These are phyloP conservation scores for Hyparrhenia diplandra DNA, from an alignment of 176 grass and related monocot genomes.

Conservation along the genomic window DNA sequence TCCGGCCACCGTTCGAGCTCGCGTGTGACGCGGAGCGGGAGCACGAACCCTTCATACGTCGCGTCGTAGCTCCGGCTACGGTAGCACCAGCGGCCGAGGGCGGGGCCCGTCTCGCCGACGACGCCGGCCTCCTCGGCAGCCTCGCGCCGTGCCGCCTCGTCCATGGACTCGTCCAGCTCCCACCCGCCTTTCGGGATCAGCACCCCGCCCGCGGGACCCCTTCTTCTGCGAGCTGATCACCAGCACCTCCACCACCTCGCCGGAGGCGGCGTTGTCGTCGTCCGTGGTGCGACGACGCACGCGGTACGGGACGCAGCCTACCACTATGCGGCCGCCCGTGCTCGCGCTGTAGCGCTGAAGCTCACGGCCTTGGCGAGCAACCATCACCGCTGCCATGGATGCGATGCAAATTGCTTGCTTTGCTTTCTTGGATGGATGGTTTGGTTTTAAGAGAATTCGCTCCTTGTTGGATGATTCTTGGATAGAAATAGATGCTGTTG, in stretches of 20 bases:
- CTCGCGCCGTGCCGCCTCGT: slow-evolving; percentile 55
- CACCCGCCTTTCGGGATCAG: slow-evolving; percentile 77
- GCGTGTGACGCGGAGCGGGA: slow-evolving; percentile 52
- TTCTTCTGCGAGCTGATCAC: slow-evolving; percentile 67
- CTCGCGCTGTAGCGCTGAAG: slow-evolving; percentile 60
- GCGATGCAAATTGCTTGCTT: not conserved
- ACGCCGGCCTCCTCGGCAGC: slow-evolving; percentile 73
- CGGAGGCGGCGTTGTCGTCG: not conserved
- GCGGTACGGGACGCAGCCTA: slow-evolving; percentile 70
- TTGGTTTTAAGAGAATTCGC: not conserved
- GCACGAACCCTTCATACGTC: slow-evolving; percentile 47
- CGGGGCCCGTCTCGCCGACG: slow-evolving; percentile 11
- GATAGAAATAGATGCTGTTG: not conserved
- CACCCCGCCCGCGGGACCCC: slow-evolving; percentile 29
- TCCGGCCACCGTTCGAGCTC: slow-evolving; percentile 60
- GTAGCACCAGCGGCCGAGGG: slow-evolving; percentile 52
- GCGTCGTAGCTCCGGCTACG: slow-evolving; percentile 46
- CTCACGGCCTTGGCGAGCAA: slow-evolving; percentile 57
- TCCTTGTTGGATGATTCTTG: too few relatives aligned
- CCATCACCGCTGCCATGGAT: slow-evolving; percentile 48
- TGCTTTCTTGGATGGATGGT: not conserved
- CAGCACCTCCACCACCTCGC: slow-evolving; percentile 51
- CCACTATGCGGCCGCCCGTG: slow-evolving; percentile 54
- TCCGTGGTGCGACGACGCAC: too few relatives aligned
- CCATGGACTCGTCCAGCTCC: slow-evolving; percentile 69